phyloP scores from a whole-genome alignment of 257 asterid genomes.

The Henckelia pumila region DNA sequence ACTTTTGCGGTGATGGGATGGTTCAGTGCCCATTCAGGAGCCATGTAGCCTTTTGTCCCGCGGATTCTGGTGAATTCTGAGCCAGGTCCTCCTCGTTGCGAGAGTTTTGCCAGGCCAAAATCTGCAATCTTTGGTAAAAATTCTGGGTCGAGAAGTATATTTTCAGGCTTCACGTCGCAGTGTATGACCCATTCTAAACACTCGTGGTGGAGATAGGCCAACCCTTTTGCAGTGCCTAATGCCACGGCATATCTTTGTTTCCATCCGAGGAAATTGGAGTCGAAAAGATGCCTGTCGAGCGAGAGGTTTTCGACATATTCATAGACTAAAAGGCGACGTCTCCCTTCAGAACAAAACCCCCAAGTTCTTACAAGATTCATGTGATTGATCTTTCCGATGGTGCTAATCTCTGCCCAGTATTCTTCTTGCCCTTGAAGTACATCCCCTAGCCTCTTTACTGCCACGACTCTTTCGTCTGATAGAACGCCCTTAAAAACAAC shows the following conservation, averaged over 20 bases:
- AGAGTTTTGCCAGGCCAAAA: constrained; percentile 58
- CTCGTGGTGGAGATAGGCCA: constrained; percentile 62
- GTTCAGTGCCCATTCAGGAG: constrained; percentile 58
- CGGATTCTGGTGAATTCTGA: constrained; percentile 44
- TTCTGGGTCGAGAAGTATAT: constrained; percentile 50
- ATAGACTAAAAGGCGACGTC: constrained; percentile 43
- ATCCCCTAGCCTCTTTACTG: constrained; percentile 50
- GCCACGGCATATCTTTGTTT: constrained; percentile 43
- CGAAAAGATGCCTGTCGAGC: constrained; percentile 41
- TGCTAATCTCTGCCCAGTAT: constrained; percentile 51
- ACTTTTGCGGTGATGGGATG: constrained; percentile 53
- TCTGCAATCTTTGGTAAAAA: constrained; percentile 57
- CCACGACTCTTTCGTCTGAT: constrained; percentile 44
- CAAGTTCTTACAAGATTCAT: constrained; percentile 51
- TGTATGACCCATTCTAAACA: constrained; percentile 62
- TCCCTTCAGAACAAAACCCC: constrained; percentile 48
- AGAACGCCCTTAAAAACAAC: constrained; percentile 48
- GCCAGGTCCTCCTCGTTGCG: constrained; percentile 45
- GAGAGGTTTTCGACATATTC: constrained; percentile 52
- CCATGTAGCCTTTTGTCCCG: constrained; percentile 67
- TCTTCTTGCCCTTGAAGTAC: constrained; percentile 39
- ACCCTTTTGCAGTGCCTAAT: constrained; percentile 51
- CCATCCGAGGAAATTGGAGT: constrained; percentile 37
- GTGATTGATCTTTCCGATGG: constrained; percentile 54
- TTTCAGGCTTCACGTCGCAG: constrained; percentile 64